Conservation (phyloP, 305 asterid species). For the Fraxinus baroniana region DNA sequence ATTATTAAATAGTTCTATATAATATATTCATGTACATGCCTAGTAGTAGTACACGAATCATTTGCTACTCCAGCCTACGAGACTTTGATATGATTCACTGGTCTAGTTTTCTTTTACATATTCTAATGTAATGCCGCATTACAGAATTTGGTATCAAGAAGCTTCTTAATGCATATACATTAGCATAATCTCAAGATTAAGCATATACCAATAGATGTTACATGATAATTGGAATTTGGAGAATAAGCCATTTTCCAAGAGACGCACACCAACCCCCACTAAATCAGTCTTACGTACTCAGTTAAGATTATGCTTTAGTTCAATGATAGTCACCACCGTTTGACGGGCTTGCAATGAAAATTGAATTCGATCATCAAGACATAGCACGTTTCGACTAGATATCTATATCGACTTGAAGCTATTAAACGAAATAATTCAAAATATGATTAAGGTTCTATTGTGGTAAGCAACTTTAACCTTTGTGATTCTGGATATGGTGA, state of each 20-base stretch:
- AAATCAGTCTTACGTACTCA: slow-evolving; percentile 4
- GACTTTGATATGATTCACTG: not conserved
- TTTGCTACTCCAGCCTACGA: too few relatives aligned
- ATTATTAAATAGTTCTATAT: too few relatives aligned
- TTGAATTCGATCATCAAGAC: not conserved
- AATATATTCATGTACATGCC: too few relatives aligned
- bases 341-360: not conserved
- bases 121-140: slow-evolving; percentile 34
- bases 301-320: not conserved
- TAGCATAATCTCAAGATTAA: slow-evolving; percentile 17
- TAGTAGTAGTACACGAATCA: too few relatives aligned
- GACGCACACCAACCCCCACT: slow-evolving; percentile 32
- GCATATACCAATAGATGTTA: slow-evolving; percentile 32
- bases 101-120: slow-evolving; percentile 29
- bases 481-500: slow-evolving; percentile 26
- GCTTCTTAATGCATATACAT: slow-evolving; percentile 37
- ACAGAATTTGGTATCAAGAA: slow-evolving; percentile 48
- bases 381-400: not conserved
- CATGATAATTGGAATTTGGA: slow-evolving; percentile 48
- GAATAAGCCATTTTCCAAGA: slow-evolving; percentile 10
- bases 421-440: too few relatives aligned
- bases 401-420: too few relatives aligned
- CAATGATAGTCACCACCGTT: not conserved
- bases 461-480: not conserved
- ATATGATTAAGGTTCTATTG: too few relatives aligned